Percentiles rank a stretch among this genome's conserved stretches.
Evolutionary conservation across 2,329 filamentous ascomycete species (phyloP).

Genomic region (Xylaria hypoxylon): DNA sequence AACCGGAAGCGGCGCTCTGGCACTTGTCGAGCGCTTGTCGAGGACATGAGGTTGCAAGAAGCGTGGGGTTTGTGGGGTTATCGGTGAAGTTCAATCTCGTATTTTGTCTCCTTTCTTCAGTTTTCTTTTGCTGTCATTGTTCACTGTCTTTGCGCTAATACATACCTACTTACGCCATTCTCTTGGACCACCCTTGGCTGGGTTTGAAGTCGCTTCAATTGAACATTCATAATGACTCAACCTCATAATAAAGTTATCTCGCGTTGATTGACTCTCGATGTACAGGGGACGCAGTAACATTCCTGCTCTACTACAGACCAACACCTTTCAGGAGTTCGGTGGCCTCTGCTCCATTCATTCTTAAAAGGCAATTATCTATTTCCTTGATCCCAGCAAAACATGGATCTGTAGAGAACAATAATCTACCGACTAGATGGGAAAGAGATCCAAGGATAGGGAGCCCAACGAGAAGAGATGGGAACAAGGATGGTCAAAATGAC

Average conservation of each 20-base stretch:
- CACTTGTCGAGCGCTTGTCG: constrained; percentile 48
- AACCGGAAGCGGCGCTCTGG: constrained; percentile 43
- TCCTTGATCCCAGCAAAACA: constrained; percentile 1
- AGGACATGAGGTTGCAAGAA: constrained; percentile 37
- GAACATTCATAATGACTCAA: constrained; percentile 1
- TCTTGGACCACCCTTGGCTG: background rate
- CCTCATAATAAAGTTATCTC: background rate
- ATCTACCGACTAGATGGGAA: constrained; percentile 26
- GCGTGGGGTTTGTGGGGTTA: constrained; percentile 48
- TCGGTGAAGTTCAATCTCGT: constrained; percentile 26
- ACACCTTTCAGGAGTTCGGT: constrained; percentile 1
- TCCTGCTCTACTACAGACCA: constrained; percentile 7
- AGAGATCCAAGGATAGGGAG: constrained; percentile 5
- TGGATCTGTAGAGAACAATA: constrained; percentile 10
- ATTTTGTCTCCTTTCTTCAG: constrained; percentile 3
- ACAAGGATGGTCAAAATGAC: background rate
- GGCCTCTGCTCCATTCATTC: background rate
- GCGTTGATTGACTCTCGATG: background rate
- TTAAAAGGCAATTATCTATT: constrained; percentile 22
- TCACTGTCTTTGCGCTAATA: background rate
- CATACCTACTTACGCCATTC: background rate
- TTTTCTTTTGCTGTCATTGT: background rate
- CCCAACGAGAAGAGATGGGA: constrained; percentile 7
- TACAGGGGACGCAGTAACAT: background rate
- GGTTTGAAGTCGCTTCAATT: background rate